These are phyloP conservation scores for Aureobasidium sp. DNA, from an alignment of 2,329 filamentous ascomycete species.

Conservation along the genomic window DNA sequence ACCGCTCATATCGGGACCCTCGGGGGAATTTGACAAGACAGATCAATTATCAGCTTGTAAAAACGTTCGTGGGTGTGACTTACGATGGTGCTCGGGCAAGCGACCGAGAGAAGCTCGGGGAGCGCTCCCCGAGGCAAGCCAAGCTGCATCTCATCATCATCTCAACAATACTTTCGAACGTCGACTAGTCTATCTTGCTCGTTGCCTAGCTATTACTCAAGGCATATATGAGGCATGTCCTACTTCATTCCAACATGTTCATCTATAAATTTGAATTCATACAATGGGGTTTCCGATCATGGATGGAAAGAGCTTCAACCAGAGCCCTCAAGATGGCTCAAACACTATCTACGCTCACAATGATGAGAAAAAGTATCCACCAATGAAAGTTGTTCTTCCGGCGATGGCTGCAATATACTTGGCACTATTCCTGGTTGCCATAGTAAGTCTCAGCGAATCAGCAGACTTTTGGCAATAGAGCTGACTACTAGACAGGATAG, in stretches of 20 bases:
- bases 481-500: constrained; percentile 16
- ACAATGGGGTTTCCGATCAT: not conserved
- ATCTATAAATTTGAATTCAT: not conserved
- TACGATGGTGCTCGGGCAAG: not conserved
- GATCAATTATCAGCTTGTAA: not conserved
- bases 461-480: not conserved
- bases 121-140: not conserved
- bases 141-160: not conserved
- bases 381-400: constrained; percentile 27
- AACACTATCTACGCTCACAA: not conserved
- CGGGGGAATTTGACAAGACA: not conserved
- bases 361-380: constrained; percentile 22
- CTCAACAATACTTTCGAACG: not conserved
- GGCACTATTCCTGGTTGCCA: constrained; percentile 34
- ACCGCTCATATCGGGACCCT: not conserved
- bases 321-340: not conserved
- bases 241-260: not conserved
- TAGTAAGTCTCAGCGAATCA: constrained; percentile 23
- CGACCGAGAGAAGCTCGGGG: not conserved
- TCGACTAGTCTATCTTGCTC: not conserved
- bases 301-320: not conserved
- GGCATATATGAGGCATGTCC: not conserved
- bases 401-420: constrained; percentile 34
- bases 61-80: not conserved
- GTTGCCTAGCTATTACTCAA: not conserved